These are phyloP conservation scores for Luffa aegyptiaca DNA, from an alignment of 306 rosid species.

Conservation along the genomic window DNA sequence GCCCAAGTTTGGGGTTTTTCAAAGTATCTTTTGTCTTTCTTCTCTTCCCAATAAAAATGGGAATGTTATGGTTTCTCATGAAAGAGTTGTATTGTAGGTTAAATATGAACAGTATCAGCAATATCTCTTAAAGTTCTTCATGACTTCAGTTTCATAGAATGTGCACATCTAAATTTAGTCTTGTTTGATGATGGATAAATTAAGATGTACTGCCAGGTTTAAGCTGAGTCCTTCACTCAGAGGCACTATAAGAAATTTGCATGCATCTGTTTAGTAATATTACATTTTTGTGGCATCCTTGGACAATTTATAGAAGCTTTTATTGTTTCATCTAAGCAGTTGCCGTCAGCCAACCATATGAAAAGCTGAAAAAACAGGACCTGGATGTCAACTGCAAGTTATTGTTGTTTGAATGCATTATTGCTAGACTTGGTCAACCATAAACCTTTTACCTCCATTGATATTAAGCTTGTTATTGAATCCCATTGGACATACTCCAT, in stretches of 20 bases:
- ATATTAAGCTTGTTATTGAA: no score
- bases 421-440: background rate
- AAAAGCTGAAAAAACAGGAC: background rate
- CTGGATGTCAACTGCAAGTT: background rate
- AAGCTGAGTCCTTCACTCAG: background rate
- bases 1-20: background rate
- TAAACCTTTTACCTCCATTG: background rate
- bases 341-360: background rate
- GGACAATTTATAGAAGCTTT: background rate
- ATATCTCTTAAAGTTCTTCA: background rate
- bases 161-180: no score
- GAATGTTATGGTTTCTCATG: constrained; percentile 5
- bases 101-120: background rate
- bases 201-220: no score
- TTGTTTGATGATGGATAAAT: no score
- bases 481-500: background rate
- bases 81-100: background rate
- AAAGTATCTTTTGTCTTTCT: background rate
- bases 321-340: background rate
- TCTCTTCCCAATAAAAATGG: constrained; percentile 10
- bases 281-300: background rate
- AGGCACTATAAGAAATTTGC: background rate
- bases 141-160: background rate
- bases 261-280: background rate
- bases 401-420: background rate